Percentiles rank a stretch among this genome's conserved stretches.
phyloP scores from a whole-genome alignment of 768 basidiomycete species.

The Tubosaeta sp. region DNA sequence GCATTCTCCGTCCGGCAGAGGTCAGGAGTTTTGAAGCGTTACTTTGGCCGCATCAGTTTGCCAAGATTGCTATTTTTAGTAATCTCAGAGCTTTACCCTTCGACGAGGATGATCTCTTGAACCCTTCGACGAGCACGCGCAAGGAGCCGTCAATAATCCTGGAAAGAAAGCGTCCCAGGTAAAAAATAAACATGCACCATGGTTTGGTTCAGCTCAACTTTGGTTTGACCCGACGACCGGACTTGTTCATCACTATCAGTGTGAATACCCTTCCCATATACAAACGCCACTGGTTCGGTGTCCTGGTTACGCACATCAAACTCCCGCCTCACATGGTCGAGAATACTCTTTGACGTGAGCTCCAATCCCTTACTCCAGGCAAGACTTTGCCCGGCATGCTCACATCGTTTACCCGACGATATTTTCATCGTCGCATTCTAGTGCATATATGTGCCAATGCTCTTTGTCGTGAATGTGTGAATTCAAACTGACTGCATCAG shows the following conservation, averaged over 20 bases:
- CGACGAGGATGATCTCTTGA: conserved; percentile 50
- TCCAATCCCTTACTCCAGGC: not conserved
- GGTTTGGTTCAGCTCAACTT: not conserved
- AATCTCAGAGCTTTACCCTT: conserved; percentile 74
- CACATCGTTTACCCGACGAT: not conserved
- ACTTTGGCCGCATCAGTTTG: conserved; percentile 89
- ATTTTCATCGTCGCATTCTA: not conserved
- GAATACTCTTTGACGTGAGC: not conserved
- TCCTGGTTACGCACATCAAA: not conserved
- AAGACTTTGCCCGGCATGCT: not conserved
- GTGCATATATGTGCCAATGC: not conserved
- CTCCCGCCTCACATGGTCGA: not conserved
- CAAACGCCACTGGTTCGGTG: not conserved
- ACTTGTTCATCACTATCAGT: not conserved
- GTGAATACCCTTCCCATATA: not conserved
- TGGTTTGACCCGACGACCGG: not conserved
- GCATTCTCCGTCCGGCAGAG: conserved; percentile 87
- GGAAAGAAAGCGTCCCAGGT: conserved; percentile 45
- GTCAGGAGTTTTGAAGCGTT: conserved; percentile 85
- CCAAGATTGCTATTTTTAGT: conserved; percentile 80
- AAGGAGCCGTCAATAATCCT: conserved; percentile 93
- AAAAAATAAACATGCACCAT: not conserved
- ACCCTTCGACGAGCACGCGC: conserved; percentile 63
- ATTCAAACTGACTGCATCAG: not conserved
- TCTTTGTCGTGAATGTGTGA: not conserved